phyloP scores from a whole-genome alignment of 2,329 filamentous ascomycete genomes.

The Alternaria sp. region DNA sequence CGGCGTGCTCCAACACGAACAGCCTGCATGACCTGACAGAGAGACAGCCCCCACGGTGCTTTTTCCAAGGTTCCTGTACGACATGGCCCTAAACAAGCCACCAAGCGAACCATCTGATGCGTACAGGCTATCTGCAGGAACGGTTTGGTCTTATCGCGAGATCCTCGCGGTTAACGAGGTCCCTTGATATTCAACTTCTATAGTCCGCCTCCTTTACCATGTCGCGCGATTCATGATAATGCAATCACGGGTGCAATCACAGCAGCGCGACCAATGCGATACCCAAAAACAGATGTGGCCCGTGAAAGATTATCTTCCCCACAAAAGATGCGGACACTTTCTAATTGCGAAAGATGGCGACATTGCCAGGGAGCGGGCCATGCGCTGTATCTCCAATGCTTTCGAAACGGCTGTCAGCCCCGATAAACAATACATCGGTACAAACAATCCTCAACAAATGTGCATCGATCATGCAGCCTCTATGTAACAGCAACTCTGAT shows the following conservation, averaged over 20 bases:
- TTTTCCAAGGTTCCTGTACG: slow-evolving; percentile 27
- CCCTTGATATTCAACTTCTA: slow-evolving; percentile 12
- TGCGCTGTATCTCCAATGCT: slow-evolving; percentile 16
- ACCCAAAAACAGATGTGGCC: slow-evolving; percentile 25
- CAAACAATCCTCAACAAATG: not conserved
- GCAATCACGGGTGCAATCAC: slow-evolving; percentile 11
- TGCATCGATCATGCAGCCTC: slow-evolving; percentile 1
- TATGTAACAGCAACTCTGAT: not conserved
- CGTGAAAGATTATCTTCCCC: slow-evolving; percentile 27
- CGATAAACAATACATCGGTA: slow-evolving; percentile 3
- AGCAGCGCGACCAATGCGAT: slow-evolving; percentile 9
- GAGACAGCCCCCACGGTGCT: slow-evolving; percentile 42
- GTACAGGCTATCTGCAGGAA: slow-evolving; percentile 35
- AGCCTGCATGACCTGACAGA: slow-evolving; percentile 18
- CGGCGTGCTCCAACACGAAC: slow-evolving; percentile 19
- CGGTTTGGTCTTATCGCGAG: slow-evolving; percentile 27
- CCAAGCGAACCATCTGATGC: slow-evolving; percentile 26
- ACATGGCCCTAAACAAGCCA: slow-evolving; percentile 16
- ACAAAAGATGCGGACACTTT: slow-evolving; percentile 33
- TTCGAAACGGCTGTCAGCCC: slow-evolving; percentile 14
- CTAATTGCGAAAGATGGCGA: slow-evolving; percentile 32
- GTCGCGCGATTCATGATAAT: slow-evolving; percentile 19
- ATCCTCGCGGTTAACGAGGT: slow-evolving; percentile 18
- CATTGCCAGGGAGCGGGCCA: slow-evolving; percentile 27
- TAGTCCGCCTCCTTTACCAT: slow-evolving; percentile 9